Percentiles rank a stretch among this genome's conserved stretches.
Conservation (phyloP, 352 stramenopile species). For the Phytophthora niederhauseri region DNA sequence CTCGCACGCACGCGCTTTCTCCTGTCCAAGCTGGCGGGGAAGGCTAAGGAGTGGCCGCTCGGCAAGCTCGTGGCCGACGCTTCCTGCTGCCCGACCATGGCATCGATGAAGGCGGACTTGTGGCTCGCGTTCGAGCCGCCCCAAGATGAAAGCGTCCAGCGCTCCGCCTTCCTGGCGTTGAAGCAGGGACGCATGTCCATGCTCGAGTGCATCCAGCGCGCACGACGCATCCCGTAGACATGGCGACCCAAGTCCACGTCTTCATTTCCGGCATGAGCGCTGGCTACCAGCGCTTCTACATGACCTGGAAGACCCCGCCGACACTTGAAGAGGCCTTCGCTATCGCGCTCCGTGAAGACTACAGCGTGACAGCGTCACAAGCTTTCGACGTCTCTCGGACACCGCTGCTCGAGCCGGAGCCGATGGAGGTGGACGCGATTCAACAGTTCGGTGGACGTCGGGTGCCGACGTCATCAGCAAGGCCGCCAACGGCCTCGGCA, state of each 20-base stretch:
- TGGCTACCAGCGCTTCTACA: slow-evolving; percentile 25
- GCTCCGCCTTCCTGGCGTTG: slow-evolving; percentile 15
- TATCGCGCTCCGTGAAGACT: slow-evolving; percentile 19
- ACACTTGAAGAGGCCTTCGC: slow-evolving; percentile 22
- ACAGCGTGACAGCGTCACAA: slow-evolving; percentile 22
- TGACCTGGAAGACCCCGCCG: slow-evolving; percentile 11
- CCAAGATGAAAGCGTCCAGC: slow-evolving; percentile 19
- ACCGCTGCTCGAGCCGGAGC: neutral
- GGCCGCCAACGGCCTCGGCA: neutral
- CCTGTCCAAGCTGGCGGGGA: neutral
- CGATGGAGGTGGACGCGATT: slow-evolving; percentile 28
- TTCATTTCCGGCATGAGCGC: slow-evolving; percentile 28
- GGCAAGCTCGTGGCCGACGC: slow-evolving; percentile 18
- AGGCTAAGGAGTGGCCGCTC: slow-evolving; percentile 14
- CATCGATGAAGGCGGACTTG: slow-evolving; percentile 7
- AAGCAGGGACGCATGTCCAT: slow-evolving; percentile 23
- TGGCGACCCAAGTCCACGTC: slow-evolving; percentile 30
- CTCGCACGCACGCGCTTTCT: neutral
- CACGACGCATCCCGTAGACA: slow-evolving; percentile 30
- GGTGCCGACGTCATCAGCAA: neutral
- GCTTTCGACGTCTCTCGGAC: neutral
- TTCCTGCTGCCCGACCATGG: slow-evolving; percentile 14
- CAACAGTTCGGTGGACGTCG: neutral
- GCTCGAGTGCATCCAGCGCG: slow-evolving; percentile 28
- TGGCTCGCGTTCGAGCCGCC: slow-evolving; percentile 21